These are phyloP conservation scores for Diaporthe vaccinii DNA, from an alignment of 2,329 filamentous ascomycete genomes.

Conservation along the genomic window DNA sequence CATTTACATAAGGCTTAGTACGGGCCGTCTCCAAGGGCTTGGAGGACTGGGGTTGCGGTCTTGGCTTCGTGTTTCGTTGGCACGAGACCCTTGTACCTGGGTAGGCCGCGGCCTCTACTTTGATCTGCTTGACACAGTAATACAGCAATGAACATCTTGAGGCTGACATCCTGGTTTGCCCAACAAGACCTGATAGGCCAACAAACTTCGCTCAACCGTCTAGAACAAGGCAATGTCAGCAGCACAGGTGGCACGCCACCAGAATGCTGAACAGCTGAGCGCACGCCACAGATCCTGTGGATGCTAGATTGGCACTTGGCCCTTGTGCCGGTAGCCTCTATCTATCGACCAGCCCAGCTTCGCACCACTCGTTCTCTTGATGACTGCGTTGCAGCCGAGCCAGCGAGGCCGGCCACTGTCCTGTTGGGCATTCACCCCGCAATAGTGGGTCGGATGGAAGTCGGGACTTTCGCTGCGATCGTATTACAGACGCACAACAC, in stretches of 20 bases:
- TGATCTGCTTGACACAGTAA: not conserved
- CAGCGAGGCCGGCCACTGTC: not conserved
- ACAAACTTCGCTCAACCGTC: not conserved
- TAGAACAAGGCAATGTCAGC: not conserved
- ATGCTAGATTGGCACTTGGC: not conserved
- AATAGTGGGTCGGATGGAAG: not conserved
- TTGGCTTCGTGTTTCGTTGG: conserved; percentile 28
- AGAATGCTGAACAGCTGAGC: not conserved
- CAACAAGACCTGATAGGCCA: not conserved
- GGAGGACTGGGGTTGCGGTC: conserved; percentile 10
- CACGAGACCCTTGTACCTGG: not conserved
- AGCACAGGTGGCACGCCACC: conserved; percentile 11
- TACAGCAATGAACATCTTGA: not conserved
- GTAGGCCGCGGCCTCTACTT: not conserved
- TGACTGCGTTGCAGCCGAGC: not conserved
- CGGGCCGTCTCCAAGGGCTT: conserved; percentile 10
- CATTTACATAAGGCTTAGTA: conserved; percentile 27
- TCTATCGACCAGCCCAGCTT: not conserved
- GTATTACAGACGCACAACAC: conserved; percentile 3
- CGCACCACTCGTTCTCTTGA: not conserved
- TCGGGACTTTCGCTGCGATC: conserved; percentile 17
- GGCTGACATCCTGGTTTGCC: not conserved
- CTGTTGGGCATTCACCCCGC: not conserved
- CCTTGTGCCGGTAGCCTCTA: not conserved
- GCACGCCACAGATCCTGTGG: conserved; percentile 10